A percentile compares a stretch with the other conserved stretches of the same genome.
Conservation (phyloP, 2,329 filamentous ascomycete species). For the Hyphodiscus sp. region DNA sequence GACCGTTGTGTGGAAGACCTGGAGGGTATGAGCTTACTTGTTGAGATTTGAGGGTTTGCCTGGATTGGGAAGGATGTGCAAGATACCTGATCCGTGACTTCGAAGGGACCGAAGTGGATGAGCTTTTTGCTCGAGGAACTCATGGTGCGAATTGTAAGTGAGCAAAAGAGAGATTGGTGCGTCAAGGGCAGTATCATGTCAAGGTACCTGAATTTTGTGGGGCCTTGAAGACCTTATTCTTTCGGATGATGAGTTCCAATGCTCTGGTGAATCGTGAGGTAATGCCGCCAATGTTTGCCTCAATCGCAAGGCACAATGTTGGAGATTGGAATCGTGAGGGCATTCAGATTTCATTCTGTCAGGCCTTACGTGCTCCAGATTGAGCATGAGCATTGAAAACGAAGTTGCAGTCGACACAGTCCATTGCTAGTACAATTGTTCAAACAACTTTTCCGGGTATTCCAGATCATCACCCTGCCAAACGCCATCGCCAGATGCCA, state of each 20-base stretch:
- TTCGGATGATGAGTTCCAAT: not conserved
- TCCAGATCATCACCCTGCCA: not conserved
- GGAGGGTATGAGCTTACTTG: not conserved
- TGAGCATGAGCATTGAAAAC: not conserved
- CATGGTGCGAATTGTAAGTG: conserved; percentile 15
- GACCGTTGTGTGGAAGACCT: conserved; percentile 83
- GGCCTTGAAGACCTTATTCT: not conserved
- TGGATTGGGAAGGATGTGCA: not conserved
- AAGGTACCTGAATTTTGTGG: not conserved
- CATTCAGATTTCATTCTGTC: too few species aligned
- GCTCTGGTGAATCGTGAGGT: not conserved
- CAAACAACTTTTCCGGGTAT: not conserved
- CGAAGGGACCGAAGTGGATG: conserved; percentile 68
- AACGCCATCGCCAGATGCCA: conserved; percentile 2
- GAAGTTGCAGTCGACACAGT: not conserved
- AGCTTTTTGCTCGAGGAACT: conserved; percentile 25
- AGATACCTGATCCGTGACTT: conserved; percentile 65
- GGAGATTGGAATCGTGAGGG: too few species aligned
- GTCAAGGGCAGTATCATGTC: conserved; percentile 14
- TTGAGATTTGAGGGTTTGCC: not conserved
- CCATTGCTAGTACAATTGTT: not conserved
- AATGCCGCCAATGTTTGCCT: not conserved
- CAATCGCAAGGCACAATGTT: not conserved
- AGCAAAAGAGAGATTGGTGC: not conserved
- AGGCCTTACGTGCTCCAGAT: not conserved